Percentiles rank a stretch among this genome's conserved stretches.
phyloP scores from a whole-genome alignment of 768 basidiomycete species.

The Erythrobasidium yunnanense region DNA sequence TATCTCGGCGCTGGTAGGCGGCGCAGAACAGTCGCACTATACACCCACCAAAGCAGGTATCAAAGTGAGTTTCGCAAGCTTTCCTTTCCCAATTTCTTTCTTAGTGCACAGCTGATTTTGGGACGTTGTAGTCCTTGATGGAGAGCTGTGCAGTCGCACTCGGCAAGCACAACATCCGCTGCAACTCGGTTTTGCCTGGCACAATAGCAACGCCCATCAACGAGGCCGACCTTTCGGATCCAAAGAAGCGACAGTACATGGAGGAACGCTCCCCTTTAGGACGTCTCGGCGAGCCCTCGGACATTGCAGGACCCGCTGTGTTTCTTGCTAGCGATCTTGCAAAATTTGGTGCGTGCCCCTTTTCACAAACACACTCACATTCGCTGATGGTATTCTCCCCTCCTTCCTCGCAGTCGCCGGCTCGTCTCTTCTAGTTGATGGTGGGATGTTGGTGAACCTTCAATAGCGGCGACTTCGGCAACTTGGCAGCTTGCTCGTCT shows the following conservation, averaged over 20 bases:
- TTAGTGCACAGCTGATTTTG: neutral
- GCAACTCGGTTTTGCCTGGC: conserved; percentile 42
- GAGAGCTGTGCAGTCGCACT: conserved; percentile 66
- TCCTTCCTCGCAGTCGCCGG: conserved; percentile 48
- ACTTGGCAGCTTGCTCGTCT: too few relatives aligned
- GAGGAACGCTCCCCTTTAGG: conserved; percentile 56
- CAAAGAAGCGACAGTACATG: conserved; percentile 54
- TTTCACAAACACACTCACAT: neutral
- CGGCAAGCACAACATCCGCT: conserved; percentile 64
- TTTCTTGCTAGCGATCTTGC: conserved; percentile 64
- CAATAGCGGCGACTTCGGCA: conserved; percentile 49
- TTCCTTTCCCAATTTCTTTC: neutral
- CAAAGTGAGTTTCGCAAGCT: conserved; percentile 1
- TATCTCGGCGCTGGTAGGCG: conserved; percentile 69
- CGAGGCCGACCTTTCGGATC: conserved; percentile 58
- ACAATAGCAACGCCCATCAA: conserved; percentile 70
- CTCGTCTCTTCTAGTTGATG: conserved; percentile 57
- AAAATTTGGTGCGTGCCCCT: conserved; percentile 45
- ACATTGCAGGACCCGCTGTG: conserved; percentile 62
- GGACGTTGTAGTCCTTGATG: conserved; percentile 53
- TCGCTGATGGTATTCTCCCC: conserved; percentile 17
- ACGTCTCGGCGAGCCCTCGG: conserved; percentile 59
- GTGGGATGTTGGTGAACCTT: conserved; percentile 63
- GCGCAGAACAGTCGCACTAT: conserved; percentile 63
- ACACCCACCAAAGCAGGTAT: conserved; percentile 60